Base-by-base conservation (phyloP, 768 basidiomycete species). In the Termitomyces sp. region DNA sequence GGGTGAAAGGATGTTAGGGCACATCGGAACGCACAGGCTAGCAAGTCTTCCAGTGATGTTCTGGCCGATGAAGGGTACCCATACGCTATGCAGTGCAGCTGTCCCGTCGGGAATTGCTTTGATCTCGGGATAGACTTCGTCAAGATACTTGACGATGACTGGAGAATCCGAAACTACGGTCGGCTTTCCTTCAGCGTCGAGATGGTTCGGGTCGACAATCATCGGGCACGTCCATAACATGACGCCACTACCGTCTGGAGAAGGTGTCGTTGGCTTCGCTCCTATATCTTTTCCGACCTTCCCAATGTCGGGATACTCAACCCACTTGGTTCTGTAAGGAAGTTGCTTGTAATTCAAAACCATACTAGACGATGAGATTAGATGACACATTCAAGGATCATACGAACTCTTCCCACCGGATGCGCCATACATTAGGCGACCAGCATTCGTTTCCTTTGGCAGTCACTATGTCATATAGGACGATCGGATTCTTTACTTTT, bases 281-380 rank as follows among this genome's bases (percentile, higher is more conserved):
- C 71, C 70, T 15, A 75, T 63, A 50, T 60, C 59, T 40, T 68
- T 66, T 29, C 70, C 65, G 20, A 69, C 52, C 5, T 62, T 52
- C 20, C 67, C 70, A 29, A 78, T 75, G 59, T 77, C 74, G 5
- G 76, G 73, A 58, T 67, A 75, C 43, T 74, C 73, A 25, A 77
- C 63, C 73, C 74, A 76, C 42, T 66, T 63, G 3, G 76, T 76
- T 54, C 64, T 68, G 66, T 77, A 69, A 3, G 70, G 58, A 13
- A 68, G 35, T 12, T 51, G 43, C 38, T 67, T 67, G 51, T 61
- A 63, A 44, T 65, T 67, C 6, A 66, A 57, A 9, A 52, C 53
- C 43, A 54, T 22, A 5, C 57, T 58, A 23, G 41, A 15, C 15
- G 15, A 40, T 18, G 7, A 16, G 5, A 20, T 27, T 7, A 31